Evolutionary conservation across 495 filamentous ascomycete species (phyloP).

Genomic region (Xylaria bambusicola): DNA sequence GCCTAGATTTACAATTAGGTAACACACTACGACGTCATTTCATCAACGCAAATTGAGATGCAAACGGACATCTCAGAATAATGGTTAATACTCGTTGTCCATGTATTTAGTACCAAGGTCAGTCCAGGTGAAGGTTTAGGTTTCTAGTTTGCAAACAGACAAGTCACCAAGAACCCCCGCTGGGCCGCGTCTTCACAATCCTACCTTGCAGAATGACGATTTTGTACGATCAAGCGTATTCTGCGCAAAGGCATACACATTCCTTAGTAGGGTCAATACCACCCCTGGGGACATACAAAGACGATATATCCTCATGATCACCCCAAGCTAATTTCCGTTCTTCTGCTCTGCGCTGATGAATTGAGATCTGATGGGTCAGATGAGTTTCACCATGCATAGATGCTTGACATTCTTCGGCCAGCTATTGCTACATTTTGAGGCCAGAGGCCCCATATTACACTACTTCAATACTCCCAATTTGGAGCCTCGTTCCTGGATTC

Average conservation of each 20-base stretch:
- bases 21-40: neutral
- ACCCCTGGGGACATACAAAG: neutral
- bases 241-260: neutral
- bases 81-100: too few species aligned
- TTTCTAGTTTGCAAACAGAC: neutral
- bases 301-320: neutral
- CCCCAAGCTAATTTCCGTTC: neutral
- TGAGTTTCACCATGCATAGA: too few species aligned
- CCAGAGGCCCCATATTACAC: constrained; percentile 1
- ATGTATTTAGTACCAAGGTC: too few species aligned
- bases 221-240: constrained; percentile 5
- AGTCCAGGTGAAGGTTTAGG: too few species aligned
- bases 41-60: neutral
- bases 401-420: neutral
- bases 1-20: too few species aligned
- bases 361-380: too few species aligned
- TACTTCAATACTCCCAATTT: neutral
- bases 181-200: too few species aligned
- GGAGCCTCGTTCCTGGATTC: constrained; percentile 5
- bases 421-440: neutral
- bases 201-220: too few species aligned
- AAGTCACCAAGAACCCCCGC: too few species aligned
- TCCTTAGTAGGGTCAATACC: neutral
- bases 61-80: neutral
- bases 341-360: neutral